Conservation (phyloP, 1,284 basidiomycete genomes). For the Coniferiporia sulphurascens region DNA sequence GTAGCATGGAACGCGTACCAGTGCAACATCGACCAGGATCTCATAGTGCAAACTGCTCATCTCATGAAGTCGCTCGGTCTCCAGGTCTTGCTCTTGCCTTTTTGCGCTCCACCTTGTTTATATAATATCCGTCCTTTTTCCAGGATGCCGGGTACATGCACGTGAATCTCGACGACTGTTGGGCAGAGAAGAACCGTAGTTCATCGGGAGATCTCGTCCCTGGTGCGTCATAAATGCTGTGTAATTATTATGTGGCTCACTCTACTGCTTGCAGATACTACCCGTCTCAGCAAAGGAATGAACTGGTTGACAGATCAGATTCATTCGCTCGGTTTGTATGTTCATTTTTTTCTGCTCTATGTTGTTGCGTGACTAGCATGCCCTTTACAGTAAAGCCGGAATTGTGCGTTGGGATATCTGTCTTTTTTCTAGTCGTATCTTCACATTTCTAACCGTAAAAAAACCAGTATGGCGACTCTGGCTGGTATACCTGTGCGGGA, state of each 20-base stretch:
- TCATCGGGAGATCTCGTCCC: constrained; percentile 44
- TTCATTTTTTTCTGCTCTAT: constrained; percentile 11
- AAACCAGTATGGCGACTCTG: constrained; percentile 44
- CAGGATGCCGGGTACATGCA: constrained; percentile 50
- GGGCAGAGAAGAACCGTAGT: constrained; percentile 46
- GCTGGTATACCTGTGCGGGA: constrained; percentile 48
- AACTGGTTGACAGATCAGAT: constrained; percentile 40
- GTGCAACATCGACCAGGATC: constrained; percentile 36
- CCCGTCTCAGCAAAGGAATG: constrained; percentile 42
- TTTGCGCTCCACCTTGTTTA: not conserved
- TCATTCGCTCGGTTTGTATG: constrained; percentile 44
- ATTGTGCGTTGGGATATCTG: constrained; percentile 39
- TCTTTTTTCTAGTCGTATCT: constrained; percentile 22
- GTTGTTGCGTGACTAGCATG: not conserved
- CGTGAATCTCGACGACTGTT: constrained; percentile 57
- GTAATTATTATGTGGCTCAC: not conserved
- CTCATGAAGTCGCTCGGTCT: constrained; percentile 34
- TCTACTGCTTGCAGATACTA: constrained; percentile 33
- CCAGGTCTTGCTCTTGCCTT: constrained; percentile 18
- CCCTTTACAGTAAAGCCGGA: constrained; percentile 40
- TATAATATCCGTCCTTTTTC: not conserved
- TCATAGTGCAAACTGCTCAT: constrained; percentile 32
- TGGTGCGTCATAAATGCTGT: constrained; percentile 22
- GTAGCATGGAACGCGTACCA: constrained; percentile 34
- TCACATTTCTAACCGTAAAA: not conserved